Evolutionary conservation across 140 eudicot species (phyloP).

Genomic region (Erigeron philadelphicus): DNA sequence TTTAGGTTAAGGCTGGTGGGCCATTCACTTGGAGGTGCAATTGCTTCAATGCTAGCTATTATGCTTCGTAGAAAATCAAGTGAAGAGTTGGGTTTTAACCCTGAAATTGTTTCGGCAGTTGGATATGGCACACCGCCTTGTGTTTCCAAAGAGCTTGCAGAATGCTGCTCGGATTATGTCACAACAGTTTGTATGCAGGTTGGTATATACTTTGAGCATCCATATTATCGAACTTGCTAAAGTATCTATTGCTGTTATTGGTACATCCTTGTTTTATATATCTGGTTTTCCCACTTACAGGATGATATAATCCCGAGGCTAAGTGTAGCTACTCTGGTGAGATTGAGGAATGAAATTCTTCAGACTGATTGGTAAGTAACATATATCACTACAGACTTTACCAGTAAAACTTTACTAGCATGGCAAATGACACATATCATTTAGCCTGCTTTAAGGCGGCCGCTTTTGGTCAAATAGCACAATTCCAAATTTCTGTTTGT

Average conservation of each 20-base stretch:
- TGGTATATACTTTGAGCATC: conserved; percentile 14
- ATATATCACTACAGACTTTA: conserved; percentile 1
- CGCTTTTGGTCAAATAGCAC: neutral
- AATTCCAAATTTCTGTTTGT: neutral
- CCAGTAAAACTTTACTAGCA: conserved; percentile 5
- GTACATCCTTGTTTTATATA: neutral
- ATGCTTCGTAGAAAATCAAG: conserved; percentile 69
- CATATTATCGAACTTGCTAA: conserved; percentile 7
- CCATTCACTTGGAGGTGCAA: conserved; percentile 96
- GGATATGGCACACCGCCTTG: conserved; percentile 92
- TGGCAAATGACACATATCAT: neutral
- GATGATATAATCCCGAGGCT: conserved; percentile 94
- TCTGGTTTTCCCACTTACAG: conserved; percentile 33
- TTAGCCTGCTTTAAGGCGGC: no score
- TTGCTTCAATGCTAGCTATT: conserved; percentile 81
- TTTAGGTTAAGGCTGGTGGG: conserved; percentile 96
- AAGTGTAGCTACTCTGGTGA: conserved; percentile 70
- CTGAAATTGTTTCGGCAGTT: conserved; percentile 74
- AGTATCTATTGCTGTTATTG: conserved; percentile 13
- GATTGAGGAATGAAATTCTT: conserved; percentile 90
- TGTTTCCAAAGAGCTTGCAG: conserved; percentile 84
- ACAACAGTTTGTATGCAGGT: conserved; percentile 95
- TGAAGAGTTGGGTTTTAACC: conserved; percentile 75
- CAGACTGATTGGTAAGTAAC: conserved; percentile 80
- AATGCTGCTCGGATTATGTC: conserved; percentile 68